Conservation (phyloP, 2,329 filamentous ascomycete species). For the Beauveria sp. region DNA sequence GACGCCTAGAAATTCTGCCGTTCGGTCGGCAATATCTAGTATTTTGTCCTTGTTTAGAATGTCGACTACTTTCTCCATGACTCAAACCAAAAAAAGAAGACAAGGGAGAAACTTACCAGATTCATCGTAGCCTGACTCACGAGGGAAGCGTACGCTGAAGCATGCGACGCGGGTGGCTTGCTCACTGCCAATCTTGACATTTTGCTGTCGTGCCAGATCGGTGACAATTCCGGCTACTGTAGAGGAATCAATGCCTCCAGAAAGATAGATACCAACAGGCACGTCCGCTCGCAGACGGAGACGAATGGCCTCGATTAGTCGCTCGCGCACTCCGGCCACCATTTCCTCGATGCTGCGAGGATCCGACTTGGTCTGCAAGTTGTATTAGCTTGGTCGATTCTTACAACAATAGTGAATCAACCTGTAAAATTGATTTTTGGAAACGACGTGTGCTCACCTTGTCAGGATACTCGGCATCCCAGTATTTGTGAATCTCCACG, state of each 20-base stretch:
- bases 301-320: constrained; percentile 43
- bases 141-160: neutral
- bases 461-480: constrained; percentile 44
- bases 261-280: constrained; percentile 48
- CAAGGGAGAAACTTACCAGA: neutral
- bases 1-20: constrained; percentile 26
- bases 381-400: neutral
- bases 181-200: constrained; percentile 21
- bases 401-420: neutral
- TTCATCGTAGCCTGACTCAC: neutral
- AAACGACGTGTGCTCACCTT: constrained; percentile 29
- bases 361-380: constrained; percentile 21
- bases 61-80: neutral
- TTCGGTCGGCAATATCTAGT: constrained; percentile 23
- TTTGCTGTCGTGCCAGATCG: constrained; percentile 39
- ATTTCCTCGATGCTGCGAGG: constrained; percentile 41
- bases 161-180: neutral
- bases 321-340: constrained; percentile 39
- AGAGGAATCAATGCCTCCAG: constrained; percentile 51
- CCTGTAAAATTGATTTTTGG: neutral
- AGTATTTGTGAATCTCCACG: constrained; percentile 38
- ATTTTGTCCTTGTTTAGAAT: neutral
- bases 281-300: constrained; percentile 49
- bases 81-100: neutral
- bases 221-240: constrained; percentile 48